phyloP scores from a whole-genome alignment of 768 basidiomycete species.

The Saitozyma podzolica region DNA sequence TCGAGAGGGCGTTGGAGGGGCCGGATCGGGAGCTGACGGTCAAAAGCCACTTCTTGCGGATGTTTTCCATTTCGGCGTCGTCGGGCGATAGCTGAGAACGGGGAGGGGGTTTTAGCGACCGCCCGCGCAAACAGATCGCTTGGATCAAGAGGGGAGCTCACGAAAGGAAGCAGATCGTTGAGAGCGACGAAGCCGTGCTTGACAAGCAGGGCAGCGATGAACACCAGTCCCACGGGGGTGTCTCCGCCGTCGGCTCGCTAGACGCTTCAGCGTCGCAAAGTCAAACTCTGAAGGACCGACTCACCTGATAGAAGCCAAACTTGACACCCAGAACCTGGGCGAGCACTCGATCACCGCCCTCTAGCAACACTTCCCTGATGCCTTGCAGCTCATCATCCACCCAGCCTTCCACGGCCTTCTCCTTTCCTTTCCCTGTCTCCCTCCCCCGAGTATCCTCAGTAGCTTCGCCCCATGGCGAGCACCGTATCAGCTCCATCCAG shows the following conservation, averaged over 20 bases:
- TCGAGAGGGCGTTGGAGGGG: conserved; percentile 35
- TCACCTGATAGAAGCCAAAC: conserved; percentile 83
- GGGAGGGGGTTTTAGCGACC: neutral
- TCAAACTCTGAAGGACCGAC: conserved; percentile 23
- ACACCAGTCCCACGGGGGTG: conserved; percentile 71
- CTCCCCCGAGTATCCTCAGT: conserved; percentile 21
- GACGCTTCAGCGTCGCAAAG: conserved; percentile 27
- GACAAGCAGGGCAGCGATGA: conserved; percentile 82
- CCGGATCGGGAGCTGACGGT: conserved; percentile 29
- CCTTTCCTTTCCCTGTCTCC: conserved; percentile 45
- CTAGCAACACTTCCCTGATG: conserved; percentile 49
- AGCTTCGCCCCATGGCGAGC: conserved; percentile 72
- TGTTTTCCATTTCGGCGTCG: conserved; percentile 73
- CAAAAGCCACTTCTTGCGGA: conserved; percentile 64
- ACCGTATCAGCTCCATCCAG: conserved; percentile 80
- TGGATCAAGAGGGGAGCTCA: conserved; percentile 48
- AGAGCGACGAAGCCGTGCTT: conserved; percentile 83
- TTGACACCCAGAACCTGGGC: conserved; percentile 97
- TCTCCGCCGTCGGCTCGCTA: conserved; percentile 61
- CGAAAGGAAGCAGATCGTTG: conserved; percentile 91
- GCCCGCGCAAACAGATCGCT: neutral
- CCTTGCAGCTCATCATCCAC: conserved; percentile 29
- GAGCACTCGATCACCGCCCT: conserved; percentile 43
- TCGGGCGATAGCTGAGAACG: conserved; percentile 64
- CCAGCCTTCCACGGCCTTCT: conserved; percentile 40